Evolutionary conservation across 1,284 basidiomycete genomes (phyloP).

Genomic region (Melampsora americana): DNA sequence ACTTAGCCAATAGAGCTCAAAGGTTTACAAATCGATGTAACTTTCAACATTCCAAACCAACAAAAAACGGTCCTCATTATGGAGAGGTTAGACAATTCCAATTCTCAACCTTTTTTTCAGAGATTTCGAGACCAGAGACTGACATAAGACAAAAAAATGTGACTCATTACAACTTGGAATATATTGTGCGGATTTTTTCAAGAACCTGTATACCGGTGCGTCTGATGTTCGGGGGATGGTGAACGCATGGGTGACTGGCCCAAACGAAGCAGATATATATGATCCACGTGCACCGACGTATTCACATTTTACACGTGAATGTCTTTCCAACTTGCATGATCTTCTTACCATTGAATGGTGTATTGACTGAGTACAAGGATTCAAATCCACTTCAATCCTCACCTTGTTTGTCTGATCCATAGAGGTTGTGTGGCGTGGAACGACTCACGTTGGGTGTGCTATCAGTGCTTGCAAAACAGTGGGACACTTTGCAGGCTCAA

Average conservation of each 20-base stretch:
- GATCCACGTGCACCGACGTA: not conserved
- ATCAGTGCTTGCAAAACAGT: not conserved
- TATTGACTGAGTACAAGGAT: not conserved
- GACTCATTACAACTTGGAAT: not conserved
- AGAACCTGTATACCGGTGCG: not conserved
- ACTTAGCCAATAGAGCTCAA: not conserved
- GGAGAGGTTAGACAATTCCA: not conserved
- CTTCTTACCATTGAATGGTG: too few species aligned
- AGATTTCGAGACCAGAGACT: too few species aligned
- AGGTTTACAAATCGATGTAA: not conserved
- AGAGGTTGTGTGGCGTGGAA: constrained; percentile 8
- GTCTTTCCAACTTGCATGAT: not conserved
- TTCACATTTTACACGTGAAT: constrained; percentile 12
- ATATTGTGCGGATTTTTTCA: not conserved
- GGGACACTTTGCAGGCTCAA: not conserved
- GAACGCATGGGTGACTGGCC: not conserved
- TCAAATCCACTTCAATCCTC: not conserved
- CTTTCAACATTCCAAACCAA: not conserved
- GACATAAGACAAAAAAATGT: too few species aligned
- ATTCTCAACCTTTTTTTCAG: not conserved
- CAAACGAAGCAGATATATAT: not conserved
- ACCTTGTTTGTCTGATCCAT: not conserved
- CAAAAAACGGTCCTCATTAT: not conserved
- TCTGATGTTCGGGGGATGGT: not conserved
- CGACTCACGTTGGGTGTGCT: constrained; percentile 5